phyloP scores from a whole-genome alignment of 768 basidiomycete species.

The Aureoboletus auriporus region DNA sequence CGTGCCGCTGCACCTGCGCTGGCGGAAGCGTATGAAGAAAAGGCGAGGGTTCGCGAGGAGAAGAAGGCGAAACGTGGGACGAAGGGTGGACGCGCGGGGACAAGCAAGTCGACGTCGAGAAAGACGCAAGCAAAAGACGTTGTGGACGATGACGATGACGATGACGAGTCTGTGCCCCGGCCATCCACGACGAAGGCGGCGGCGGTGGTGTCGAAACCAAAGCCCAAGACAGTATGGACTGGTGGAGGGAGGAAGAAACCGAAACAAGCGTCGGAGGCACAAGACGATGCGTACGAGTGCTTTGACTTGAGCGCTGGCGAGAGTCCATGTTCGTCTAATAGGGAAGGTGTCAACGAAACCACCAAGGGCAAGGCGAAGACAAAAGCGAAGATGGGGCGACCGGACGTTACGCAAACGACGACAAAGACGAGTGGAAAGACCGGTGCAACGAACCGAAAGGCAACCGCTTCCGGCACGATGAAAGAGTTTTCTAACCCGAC shows the following conservation, averaged over 20 bases:
- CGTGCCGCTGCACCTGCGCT: constrained; percentile 60
- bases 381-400: background rate
- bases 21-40: constrained; percentile 60
- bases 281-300: constrained; percentile 25
- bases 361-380: background rate
- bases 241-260: constrained; percentile 14
- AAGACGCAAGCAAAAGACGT: background rate
- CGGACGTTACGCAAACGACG: no score
- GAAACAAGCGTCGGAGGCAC: constrained; percentile 21
- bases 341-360: background rate
- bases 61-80: constrained; percentile 32
- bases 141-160: background rate
- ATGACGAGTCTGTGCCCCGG: background rate
- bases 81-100: constrained; percentile 11
- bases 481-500: constrained; percentile 6
- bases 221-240: constrained; percentile 1
- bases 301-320: constrained; percentile 23
- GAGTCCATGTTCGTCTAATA: constrained; percentile 18
- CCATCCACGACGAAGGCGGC: constrained; percentile 6
- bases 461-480: constrained; percentile 5
- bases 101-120: background rate
- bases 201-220: constrained; percentile 4
- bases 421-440: background rate
- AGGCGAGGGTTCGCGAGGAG: constrained; percentile 43
- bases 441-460: background rate